Evolutionary conservation across 208 protist species (phyloP).

Genomic region (Vickermania spadyakhi): DNA sequence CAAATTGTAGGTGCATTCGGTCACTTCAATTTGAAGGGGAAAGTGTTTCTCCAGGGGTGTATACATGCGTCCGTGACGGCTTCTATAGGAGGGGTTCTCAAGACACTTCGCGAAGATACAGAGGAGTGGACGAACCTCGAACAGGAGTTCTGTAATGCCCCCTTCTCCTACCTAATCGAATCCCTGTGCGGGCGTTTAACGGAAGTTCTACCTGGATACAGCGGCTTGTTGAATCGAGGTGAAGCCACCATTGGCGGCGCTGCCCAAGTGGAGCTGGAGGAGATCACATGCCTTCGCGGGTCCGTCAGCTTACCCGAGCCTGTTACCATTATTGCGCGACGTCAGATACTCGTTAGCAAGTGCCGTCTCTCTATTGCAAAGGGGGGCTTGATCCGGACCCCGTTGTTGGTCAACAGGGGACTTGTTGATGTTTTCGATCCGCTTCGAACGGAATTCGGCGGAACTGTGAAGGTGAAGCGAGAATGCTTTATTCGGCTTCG

Average conservation of each 20-base stretch:
- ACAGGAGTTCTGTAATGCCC: neutral
- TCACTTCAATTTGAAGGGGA: neutral
- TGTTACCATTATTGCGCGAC: neutral
- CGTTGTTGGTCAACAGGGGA: neutral
- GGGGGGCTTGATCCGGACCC: neutral
- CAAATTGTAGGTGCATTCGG: neutral
- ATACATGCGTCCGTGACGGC: neutral
- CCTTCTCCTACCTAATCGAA: neutral
- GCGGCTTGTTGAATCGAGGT: neutral
- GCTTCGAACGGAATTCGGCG: neutral
- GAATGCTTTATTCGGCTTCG: neutral
- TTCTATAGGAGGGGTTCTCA: neutral
- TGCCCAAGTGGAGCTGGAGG: neutral
- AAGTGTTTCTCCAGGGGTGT: neutral
- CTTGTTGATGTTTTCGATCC: neutral
- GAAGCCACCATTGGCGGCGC: neutral
- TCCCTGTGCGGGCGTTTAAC: neutral
- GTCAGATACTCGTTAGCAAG: neutral
- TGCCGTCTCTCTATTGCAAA: neutral
- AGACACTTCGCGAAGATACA: neutral
- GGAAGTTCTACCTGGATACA: neutral
- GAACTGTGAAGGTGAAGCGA: neutral
- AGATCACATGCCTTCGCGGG: neutral
- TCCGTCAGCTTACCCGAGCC: neutral
- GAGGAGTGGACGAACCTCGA: neutral